phyloP scores from a whole-genome alignment of 495 filamentous ascomycete genomes.

The Talaromyces thailandensis region DNA sequence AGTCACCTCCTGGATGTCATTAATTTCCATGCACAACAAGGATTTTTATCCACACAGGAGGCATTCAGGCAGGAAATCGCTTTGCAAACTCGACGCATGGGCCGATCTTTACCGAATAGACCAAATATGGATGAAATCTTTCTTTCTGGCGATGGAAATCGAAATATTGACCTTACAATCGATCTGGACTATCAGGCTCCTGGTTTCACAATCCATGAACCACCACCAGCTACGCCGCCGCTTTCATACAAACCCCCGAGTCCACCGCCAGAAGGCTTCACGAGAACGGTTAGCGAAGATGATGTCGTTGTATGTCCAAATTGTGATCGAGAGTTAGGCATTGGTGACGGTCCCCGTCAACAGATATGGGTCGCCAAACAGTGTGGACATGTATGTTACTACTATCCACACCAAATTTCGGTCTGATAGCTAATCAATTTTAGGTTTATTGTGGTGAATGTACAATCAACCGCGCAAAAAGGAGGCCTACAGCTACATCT shows the following conservation, averaged over 20 bases:
- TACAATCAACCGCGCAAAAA: slow-evolving; percentile 39
- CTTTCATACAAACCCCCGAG: slow-evolving; percentile 49
- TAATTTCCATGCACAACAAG: slow-evolving; percentile 4
- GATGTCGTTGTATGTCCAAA: slow-evolving; percentile 63
- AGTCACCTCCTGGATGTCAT: slow-evolving; percentile 11
- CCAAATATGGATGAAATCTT: slow-evolving; percentile 13
- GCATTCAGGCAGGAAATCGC: slow-evolving; percentile 11
- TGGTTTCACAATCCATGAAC: slow-evolving; percentile 18
- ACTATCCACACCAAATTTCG: background rate
- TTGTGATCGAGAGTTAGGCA: slow-evolving; percentile 61
- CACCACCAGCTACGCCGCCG: slow-evolving; percentile 13
- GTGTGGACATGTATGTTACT: slow-evolving; percentile 62
- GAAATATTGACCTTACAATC: slow-evolving; percentile 14
- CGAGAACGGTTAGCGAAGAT: slow-evolving; percentile 50
- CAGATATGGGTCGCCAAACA: slow-evolving; percentile 65
- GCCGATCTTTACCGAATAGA: slow-evolving; percentile 1
- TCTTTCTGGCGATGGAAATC: slow-evolving; percentile 11
- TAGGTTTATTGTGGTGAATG: slow-evolving; percentile 70
- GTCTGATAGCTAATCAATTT: background rate
- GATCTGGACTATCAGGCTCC: slow-evolving; percentile 17
- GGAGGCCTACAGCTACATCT: slow-evolving; percentile 19
- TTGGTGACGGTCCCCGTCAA: slow-evolving; percentile 46
- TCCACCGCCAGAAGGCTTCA: slow-evolving; percentile 52
- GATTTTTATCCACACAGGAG: slow-evolving; percentile 4
- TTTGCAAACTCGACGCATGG: slow-evolving; percentile 4